These are phyloP conservation scores for Geranium brycei DNA, from an alignment of 345 rosid genomes.

Conservation along the genomic window DNA sequence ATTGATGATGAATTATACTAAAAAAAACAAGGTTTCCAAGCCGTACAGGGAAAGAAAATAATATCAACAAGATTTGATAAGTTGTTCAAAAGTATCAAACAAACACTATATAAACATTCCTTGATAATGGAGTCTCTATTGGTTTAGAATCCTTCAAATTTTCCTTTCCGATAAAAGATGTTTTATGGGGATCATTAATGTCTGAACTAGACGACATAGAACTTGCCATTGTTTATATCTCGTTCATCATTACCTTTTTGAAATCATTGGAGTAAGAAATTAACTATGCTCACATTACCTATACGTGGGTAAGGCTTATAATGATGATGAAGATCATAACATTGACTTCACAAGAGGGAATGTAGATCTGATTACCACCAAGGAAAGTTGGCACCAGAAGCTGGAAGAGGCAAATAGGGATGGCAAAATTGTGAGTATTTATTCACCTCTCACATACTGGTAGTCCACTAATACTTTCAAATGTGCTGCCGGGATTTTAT, in stretches of 20 bases:
- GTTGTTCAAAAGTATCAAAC: not conserved
- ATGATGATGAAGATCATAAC: not conserved
- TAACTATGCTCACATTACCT: not conserved
- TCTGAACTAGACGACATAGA: not conserved
- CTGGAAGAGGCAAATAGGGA: not conserved
- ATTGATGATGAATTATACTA: no score
- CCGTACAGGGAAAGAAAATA: not conserved
- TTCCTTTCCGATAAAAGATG: not conserved
- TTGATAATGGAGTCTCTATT: not conserved
- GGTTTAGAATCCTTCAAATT: not conserved
- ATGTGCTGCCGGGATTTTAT: not conserved
- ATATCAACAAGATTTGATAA: not conserved
- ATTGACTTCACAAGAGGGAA: not conserved
- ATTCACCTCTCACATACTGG: not conserved
- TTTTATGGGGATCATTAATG: no score
- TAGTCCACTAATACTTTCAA: not conserved
- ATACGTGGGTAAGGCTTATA: not conserved
- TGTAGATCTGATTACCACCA: not conserved
- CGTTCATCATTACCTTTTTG: no score
- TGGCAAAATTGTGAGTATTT: not conserved
- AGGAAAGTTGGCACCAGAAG: constrained; percentile 1
- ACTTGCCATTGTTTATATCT: no score
- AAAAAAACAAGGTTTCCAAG: not conserved
- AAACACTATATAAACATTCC: not conserved
- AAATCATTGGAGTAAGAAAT: not conserved